Base-by-base conservation (phyloP, 495 filamentous ascomycete genomes). In the Talaromyces borbonicus region DNA sequence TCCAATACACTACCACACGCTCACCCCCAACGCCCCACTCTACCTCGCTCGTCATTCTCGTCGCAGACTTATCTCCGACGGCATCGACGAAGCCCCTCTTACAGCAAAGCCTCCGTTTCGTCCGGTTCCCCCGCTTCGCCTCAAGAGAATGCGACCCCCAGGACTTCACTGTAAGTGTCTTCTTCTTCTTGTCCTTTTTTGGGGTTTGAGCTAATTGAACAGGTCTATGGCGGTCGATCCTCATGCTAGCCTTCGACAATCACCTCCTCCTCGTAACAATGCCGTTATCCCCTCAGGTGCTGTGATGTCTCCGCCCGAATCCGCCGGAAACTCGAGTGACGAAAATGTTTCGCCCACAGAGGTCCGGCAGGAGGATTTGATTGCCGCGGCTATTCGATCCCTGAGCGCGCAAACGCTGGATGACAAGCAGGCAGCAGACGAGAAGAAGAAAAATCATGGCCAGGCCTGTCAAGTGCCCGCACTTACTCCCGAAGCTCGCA, bases 281-380 rank as follows among this genome's bases (percentile, higher is more conserved):
- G 75, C 77, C 25, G 62, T 68, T 31, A 87, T 94, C 60, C 86
- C 87, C 25, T 74, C 78, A 27, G 87, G 83, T 41, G 87, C 87
- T 29, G 72, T 93, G 38, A 81, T 90, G 19, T 93, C 90, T 2
- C 89, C 89, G 16, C 90, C 90, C 0, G 90, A 95, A 46, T 95
- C 90, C 8, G 66, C 71, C 5, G 70, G 74, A 27, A 80, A 77
- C 55, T 84, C 81, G 0, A 87, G 86, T 59, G 92, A 98, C 61
- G 90, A 95, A 54, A 92, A 95, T 50, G 76, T 78, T 16, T 52
- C 66, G 53, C 45, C 72, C 55, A 57, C 59, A 15, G 65, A 71
- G 43, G 71, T 68, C 27, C 73, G 79, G 50, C 83, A 79, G 46
- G 67, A 87, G 47, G 81, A 82, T 54, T 84, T 90, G 63, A 69